These are phyloP conservation scores for Solanum chacoense DNA, from an alignment of 305 asterid genomes.

Conservation along the genomic window DNA sequence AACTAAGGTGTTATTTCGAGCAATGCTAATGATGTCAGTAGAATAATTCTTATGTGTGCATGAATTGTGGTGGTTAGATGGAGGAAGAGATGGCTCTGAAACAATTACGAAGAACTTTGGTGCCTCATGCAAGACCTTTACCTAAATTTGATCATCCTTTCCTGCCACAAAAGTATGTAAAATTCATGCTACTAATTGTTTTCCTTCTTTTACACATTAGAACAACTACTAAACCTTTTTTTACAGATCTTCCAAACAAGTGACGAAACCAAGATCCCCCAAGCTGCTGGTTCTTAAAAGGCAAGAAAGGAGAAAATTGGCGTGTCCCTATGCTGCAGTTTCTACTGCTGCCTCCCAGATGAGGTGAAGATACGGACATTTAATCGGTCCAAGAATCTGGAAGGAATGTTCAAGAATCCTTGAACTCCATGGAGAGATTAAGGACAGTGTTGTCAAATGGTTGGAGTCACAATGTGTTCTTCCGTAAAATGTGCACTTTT, in stretches of 20 bases:
- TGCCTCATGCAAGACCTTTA: constrained; percentile 84
- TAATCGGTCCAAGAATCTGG: background rate
- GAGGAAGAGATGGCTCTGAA: constrained; percentile 94
- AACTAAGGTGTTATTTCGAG: background rate
- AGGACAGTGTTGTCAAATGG: background rate
- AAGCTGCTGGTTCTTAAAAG: constrained; percentile 41
- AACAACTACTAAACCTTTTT: background rate
- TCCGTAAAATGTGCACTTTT: background rate
- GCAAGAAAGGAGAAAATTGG: constrained; percentile 44
- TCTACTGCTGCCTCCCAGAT: constrained; percentile 51
- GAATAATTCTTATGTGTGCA: background rate
- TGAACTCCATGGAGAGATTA: constrained; percentile 20
- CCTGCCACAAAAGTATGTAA: constrained; percentile 67
- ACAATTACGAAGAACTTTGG: constrained; percentile 65
- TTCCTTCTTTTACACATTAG: background rate
- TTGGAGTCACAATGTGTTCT: background rate
- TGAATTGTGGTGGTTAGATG: constrained; percentile 33
- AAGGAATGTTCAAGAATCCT: constrained; percentile 46
- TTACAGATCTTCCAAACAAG: constrained; percentile 55
- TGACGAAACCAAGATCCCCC: constrained; percentile 74
- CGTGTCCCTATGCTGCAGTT: constrained; percentile 17
- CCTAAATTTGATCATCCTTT: constrained; percentile 73
- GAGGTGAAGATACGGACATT: constrained; percentile 34
- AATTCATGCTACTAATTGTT: background rate
- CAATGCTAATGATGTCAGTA: background rate